Evolutionary conservation across 306 rosid species (phyloP), one percentile per base, ranked within the genome.

Genomic region (Datisca glomerata): DNA sequence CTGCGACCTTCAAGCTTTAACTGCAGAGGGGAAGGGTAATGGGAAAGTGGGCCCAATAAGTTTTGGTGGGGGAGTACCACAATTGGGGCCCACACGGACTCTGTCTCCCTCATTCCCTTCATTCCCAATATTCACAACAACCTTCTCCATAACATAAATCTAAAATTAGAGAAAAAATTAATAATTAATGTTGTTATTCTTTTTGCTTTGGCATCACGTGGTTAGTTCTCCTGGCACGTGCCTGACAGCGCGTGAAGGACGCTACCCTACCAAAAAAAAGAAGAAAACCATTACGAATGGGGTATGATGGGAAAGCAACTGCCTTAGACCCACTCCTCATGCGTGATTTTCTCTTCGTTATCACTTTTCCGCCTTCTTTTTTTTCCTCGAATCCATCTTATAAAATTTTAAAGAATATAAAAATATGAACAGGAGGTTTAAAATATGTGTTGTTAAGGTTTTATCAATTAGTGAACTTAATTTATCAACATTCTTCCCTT

Each of bases 341-440:
- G 76, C 71, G 67, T 55, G 64, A 60, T 61, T 46, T 47, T 52
- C 61, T 64, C 71, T 45, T n/a, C n/a, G n/a, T n/a, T n/a, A n/a
- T n/a, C 68, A 53, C 45, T n/a, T 55, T 17, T 28, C 38, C 48
- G 36, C 33, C 39, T 61, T 43, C 16, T 6, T 34, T 34, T 34
- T 7, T 3, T 34, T 34, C 13, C 24, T 17, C 24, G 7, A 17
- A 19, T 37, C 45, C 31, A 40, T 34, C 37, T 17, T 36, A 43
- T n/a, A n/a, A n/a, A n/a, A n/a, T n/a, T n/a, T n/a, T n/a, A n/a
- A n/a, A n/a, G n/a, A n/a, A n/a, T n/a, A n/a, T n/a, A n/a, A n/a
- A n/a, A n/a, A n/a, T n/a, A n/a, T n/a, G n/a, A n/a, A n/a, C n/a
- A n/a, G n/a, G n/a, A n/a, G n/a, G n/a, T n/a, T n/a, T n/a, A n/a